Evolutionary conservation across 768 basidiomycete species (phyloP).

Genomic region (Lactarius trivialis): DNA sequence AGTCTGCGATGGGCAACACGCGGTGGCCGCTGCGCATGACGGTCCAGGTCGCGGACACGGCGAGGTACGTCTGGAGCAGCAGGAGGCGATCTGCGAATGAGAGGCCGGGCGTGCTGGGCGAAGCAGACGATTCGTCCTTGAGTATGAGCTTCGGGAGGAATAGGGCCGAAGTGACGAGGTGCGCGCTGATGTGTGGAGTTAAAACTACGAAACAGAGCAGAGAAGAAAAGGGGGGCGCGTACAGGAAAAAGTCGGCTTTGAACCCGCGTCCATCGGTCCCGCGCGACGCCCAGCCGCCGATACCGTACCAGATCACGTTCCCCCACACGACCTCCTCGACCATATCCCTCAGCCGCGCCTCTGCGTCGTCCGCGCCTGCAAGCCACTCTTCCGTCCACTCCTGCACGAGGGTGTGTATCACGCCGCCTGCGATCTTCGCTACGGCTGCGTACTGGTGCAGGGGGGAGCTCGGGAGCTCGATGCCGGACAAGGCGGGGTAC

Average conservation of each 20-base stretch:
- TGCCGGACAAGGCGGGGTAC: conserved; percentile 32
- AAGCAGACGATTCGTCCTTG: conserved; percentile 16
- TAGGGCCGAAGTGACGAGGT: conserved; percentile 56
- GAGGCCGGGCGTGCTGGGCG: conserved; percentile 10
- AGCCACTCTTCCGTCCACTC: conserved; percentile 23
- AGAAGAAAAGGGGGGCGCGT: conserved; percentile 27
- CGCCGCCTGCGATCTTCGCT: conserved; percentile 13
- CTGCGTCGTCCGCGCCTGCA: conserved; percentile 1
- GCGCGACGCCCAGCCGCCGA: conserved; percentile 42
- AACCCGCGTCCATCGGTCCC: conserved; percentile 31
- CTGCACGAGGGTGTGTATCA: conserved; percentile 19
- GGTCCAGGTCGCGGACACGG: conserved; percentile 44
- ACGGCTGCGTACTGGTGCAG: conserved; percentile 15
- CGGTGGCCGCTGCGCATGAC: conserved; percentile 47
- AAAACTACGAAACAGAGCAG: neutral
- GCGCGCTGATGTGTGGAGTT: conserved; percentile 43
- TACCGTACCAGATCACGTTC: conserved; percentile 46
- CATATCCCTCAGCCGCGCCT: conserved; percentile 39
- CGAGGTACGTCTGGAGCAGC: conserved; percentile 53
- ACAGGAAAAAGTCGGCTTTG: conserved; percentile 56
- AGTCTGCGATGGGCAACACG: conserved; percentile 40
- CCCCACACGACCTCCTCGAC: conserved; percentile 58
- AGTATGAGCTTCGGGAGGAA: conserved; percentile 49
- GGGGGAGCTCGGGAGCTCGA: conserved; percentile 15
- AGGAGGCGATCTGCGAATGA: conserved; percentile 39